Evolutionary conservation across 345 rosid genomes (phyloP).

Genomic region (Linum lewisii): DNA sequence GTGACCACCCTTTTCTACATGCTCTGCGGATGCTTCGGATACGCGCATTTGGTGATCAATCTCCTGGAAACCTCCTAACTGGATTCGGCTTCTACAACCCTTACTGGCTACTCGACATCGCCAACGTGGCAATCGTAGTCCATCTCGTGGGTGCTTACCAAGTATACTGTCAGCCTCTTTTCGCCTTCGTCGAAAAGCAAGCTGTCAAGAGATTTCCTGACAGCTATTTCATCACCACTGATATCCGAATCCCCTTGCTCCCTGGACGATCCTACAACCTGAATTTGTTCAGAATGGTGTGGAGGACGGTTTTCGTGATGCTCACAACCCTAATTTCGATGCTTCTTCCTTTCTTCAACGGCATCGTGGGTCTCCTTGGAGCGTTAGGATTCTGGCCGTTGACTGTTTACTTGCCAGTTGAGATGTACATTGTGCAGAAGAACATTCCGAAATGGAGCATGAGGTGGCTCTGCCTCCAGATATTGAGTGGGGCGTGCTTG

Average conservation of each 20-base stretch:
- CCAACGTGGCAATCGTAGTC: not conserved
- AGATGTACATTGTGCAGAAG: constrained; percentile 2
- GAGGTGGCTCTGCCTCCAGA: not conserved
- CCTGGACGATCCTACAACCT: not conserved
- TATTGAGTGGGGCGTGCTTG: not conserved
- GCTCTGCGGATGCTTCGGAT: constrained; percentile 1
- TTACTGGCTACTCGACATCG: constrained; percentile 3
- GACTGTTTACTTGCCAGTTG: not conserved
- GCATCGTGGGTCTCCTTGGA: constrained; percentile 1
- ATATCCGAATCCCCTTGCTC: not conserved
- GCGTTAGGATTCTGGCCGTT: constrained; percentile 3
- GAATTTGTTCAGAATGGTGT: not conserved
- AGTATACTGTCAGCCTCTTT: not conserved
- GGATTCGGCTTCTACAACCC: not conserved
- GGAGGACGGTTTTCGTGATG: constrained; percentile 1
- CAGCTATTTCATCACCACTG: not conserved
- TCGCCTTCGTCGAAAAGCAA: not conserved
- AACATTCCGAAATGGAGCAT: not conserved
- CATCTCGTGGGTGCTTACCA: constrained; percentile 3
- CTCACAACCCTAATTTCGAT: not conserved
- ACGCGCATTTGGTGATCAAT: not conserved
- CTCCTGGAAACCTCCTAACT: constrained; percentile 1
- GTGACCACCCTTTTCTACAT: constrained; percentile 6
- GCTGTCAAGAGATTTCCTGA: not conserved
- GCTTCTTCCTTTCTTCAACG: constrained; percentile 4